Conservation (phyloP, 345 rosid species). For the Gossypium longicalyx region DNA sequence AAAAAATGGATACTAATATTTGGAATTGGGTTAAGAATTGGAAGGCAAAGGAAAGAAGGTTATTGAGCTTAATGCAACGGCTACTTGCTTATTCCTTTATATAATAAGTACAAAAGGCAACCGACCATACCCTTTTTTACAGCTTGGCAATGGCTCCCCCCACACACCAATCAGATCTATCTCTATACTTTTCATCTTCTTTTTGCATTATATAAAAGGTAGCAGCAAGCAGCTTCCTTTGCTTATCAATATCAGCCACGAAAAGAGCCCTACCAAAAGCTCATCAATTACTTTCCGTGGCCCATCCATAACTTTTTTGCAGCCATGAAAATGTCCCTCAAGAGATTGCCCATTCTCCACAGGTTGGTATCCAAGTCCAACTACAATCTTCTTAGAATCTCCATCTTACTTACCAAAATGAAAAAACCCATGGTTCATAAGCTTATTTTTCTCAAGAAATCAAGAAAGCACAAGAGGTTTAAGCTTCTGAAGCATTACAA, state of each 20-base stretch:
- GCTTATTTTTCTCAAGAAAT: background rate
- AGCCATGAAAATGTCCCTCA: slow-evolving; percentile 7
- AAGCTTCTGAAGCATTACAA: slow-evolving; percentile 3
- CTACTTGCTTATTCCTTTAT: background rate
- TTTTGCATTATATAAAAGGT: background rate
- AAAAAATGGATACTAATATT: too few species aligned
- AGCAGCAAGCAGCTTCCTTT: too few species aligned
- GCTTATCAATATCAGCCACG: background rate
- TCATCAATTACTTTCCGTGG: background rate
- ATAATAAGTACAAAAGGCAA: background rate
- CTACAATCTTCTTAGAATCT: background rate
- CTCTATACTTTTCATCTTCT: background rate
- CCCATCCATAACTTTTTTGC: background rate
- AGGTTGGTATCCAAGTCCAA: slow-evolving; percentile 3
- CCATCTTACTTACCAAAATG: background rate
- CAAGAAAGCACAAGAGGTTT: background rate
- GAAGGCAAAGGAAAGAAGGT: background rate
- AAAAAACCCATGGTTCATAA: background rate
- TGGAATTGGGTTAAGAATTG: background rate
- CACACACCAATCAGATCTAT: background rate
- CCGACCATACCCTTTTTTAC: background rate
- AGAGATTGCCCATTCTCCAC: slow-evolving; percentile 1
- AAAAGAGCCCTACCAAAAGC: background rate
- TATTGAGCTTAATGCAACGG: slow-evolving; percentile 2
- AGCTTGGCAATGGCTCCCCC: background rate